Conservation (phyloP, 1,284 basidiomycete species). For the Laetiporus sulphureus region DNA sequence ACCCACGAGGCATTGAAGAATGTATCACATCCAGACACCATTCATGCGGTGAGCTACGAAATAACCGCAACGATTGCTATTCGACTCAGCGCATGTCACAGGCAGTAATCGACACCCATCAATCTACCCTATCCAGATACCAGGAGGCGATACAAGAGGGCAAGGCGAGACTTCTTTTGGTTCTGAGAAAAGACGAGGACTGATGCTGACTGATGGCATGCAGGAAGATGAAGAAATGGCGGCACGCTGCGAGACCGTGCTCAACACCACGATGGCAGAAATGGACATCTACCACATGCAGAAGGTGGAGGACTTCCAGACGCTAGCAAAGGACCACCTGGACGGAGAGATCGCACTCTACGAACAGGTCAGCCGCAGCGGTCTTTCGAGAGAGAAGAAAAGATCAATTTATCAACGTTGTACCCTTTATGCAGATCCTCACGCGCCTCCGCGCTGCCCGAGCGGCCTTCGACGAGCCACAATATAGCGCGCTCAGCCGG, state of each 20-base stretch:
- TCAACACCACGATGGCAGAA: constrained; percentile 85
- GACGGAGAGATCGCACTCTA: constrained; percentile 73
- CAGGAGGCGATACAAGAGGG: constrained; percentile 39
- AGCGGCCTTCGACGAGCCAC: constrained; percentile 40
- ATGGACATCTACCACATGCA: constrained; percentile 75
- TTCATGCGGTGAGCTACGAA: constrained; percentile 50
- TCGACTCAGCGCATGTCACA: constrained; percentile 21
- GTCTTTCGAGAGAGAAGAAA: no score
- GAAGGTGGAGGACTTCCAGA: constrained; percentile 63
- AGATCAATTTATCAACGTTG: no score
- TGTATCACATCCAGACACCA: constrained; percentile 62
- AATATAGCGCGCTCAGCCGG: constrained; percentile 37
- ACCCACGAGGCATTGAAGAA: constrained; percentile 74
- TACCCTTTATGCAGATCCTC: constrained; percentile 46
- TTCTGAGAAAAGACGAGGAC: no score
- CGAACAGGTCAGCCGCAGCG: constrained; percentile 52
- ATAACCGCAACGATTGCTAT: not conserved
- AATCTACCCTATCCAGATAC: constrained; percentile 59
- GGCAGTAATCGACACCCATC: constrained; percentile 68
- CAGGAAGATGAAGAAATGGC: constrained; percentile 62
- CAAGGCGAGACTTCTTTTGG: constrained; percentile 27
- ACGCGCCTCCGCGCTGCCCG: constrained; percentile 49
- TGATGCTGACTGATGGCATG: not conserved
- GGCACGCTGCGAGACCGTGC: constrained; percentile 77
- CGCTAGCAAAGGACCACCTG: constrained; percentile 57